Conservation (phyloP, 768 basidiomycete genomes). For the Favolaschia claudopus region DNA sequence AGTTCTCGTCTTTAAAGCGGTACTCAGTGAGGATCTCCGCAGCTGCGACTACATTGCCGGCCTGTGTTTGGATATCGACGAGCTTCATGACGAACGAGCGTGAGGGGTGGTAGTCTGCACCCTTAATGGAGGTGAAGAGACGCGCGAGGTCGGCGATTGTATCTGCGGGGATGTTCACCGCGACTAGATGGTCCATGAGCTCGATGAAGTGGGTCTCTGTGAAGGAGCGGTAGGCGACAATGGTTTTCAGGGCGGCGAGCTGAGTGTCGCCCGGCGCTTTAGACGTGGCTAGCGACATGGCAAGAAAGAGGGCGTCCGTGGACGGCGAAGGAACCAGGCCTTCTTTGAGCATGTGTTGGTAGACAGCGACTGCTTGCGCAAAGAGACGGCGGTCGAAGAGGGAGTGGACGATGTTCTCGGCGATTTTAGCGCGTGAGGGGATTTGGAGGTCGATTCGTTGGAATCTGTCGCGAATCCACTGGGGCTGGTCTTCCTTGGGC, state of each 20-base stretch:
- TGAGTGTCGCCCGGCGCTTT: slow-evolving; percentile 26
- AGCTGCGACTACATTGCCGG: slow-evolving; percentile 40
- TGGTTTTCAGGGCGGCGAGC: slow-evolving; percentile 24
- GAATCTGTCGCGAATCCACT: slow-evolving; percentile 2
- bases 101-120: slow-evolving; percentile 34
- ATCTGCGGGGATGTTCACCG: slow-evolving; percentile 23
- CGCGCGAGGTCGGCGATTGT: slow-evolving; percentile 27
- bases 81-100: slow-evolving; percentile 45
- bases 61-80: slow-evolving; percentile 43
- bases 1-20: slow-evolving; percentile 22
- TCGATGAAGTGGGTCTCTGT: slow-evolving; percentile 38
- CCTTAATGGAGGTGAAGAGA: slow-evolving; percentile 32
- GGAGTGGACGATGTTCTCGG: slow-evolving; percentile 45
- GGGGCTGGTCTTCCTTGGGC: neutral
- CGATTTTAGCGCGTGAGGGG: slow-evolving; percentile 24
- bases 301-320: slow-evolving; percentile 51
- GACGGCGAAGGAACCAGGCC: slow-evolving; percentile 45
- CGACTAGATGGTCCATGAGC: slow-evolving; percentile 31
- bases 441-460: slow-evolving; percentile 8
- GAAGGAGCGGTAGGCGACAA: slow-evolving; percentile 34
- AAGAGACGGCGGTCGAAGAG: slow-evolving; percentile 49
- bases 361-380: slow-evolving; percentile 47
- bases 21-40: slow-evolving; percentile 34
- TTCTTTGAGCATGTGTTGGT: slow-evolving; percentile 49
- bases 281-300: slow-evolving; percentile 37